phyloP scores from a whole-genome alignment of 164 flowering plant species.

The Magnolia changhungtana region DNA sequence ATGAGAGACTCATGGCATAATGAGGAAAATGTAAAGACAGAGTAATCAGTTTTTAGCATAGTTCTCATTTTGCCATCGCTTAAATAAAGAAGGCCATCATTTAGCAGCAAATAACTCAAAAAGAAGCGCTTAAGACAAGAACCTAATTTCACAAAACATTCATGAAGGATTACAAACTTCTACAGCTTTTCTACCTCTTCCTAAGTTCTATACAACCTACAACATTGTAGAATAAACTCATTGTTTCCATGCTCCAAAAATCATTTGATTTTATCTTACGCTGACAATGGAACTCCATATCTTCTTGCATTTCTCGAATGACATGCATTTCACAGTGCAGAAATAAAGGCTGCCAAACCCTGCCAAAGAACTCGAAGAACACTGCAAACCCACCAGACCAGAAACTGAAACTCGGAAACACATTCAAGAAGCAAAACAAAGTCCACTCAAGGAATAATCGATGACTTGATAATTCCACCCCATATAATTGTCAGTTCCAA shows the following conservation, averaged over 20 bases:
- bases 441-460: not conserved
- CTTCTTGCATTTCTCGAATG: conserved; percentile 11
- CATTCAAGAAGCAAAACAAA: not conserved
- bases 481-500: not conserved
- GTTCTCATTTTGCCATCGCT: not conserved
- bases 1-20: not conserved
- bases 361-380: not conserved
- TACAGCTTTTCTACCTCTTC: not conserved
- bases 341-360: not conserved
- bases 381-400: not conserved
- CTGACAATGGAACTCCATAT: conserved; percentile 4
- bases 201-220: not conserved
- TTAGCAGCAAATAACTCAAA: no score
- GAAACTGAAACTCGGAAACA: not conserved
- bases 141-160: not conserved
- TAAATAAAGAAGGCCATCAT: no score
- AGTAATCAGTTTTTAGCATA: not conserved
- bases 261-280: not conserved
- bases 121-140: not conserved
- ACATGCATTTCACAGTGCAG: not conserved
- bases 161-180: not conserved
- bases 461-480: not conserved
- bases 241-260: not conserved
- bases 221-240: not conserved
- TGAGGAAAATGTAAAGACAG: not conserved